phyloP scores from a whole-genome alignment of 805 yeast species.

The Hanseniaspora hatyaiensis region DNA sequence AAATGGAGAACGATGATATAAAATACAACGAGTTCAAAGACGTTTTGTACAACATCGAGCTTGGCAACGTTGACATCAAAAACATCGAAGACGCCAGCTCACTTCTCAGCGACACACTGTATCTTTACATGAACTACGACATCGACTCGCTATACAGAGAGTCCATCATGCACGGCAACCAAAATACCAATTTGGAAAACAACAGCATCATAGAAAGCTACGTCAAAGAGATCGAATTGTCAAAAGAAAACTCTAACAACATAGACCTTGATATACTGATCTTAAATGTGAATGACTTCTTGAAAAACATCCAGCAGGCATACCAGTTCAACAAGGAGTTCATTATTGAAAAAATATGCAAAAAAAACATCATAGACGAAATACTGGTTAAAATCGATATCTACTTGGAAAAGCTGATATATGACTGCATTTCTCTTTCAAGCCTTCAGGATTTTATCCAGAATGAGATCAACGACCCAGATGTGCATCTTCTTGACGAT shows the following conservation, averaged over 20 bases:
- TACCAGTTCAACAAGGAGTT: neutral
- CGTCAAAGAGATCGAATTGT: neutral
- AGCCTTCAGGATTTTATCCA: no score
- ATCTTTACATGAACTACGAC: constrained; percentile 6
- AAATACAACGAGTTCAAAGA: neutral
- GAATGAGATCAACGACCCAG: no score
- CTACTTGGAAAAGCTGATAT: no score
- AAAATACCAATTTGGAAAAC: neutral
- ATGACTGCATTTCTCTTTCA: no score
- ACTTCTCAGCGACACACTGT: neutral
- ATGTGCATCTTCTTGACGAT: no score
- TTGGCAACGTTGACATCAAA: neutral
- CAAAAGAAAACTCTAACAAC: constrained; percentile 3
- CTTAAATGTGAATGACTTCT: neutral
- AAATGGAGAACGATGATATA: neutral
- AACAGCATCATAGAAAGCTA: constrained; percentile 2
- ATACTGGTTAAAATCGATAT: no score
- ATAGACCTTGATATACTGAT: constrained; percentile 11
- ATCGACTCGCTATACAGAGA: constrained; percentile 13
- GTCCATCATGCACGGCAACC: neutral
- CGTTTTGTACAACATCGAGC: neutral
- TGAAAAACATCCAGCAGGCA: neutral
- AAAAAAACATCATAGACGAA: no score
- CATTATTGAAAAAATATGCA: neutral
- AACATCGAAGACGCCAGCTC: constrained; percentile 7